Percentiles rank a stretch among this genome's conserved stretches.
These are phyloP conservation scores for Chaetomiaceae sp. DNA, from an alignment of 2,329 filamentous ascomycete genomes.

Conservation along the genomic window DNA sequence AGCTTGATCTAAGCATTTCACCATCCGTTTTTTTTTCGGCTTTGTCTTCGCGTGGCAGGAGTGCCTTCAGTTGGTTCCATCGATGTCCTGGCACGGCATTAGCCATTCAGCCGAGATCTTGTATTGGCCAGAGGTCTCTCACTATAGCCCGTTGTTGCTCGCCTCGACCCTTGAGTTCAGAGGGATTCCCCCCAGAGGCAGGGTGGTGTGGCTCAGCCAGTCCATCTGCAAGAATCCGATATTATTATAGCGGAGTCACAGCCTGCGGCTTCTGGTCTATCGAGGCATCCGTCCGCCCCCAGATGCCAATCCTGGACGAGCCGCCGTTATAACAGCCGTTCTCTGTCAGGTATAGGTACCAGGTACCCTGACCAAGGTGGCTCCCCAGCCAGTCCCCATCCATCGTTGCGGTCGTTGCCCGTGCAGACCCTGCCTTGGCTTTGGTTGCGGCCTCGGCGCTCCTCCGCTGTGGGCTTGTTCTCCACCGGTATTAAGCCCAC, in stretches of 20 bases:
- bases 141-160: conserved; percentile 35
- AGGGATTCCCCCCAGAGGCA: conserved; percentile 14
- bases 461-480: conserved; percentile 41
- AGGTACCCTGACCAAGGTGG: conserved; percentile 27
- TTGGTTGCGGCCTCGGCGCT: conserved; percentile 43
- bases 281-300: conserved; percentile 29
- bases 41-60: conserved; percentile 24
- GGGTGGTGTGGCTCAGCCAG: conserved; percentile 37
- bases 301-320: conserved; percentile 26
- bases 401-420: conserved; percentile 29
- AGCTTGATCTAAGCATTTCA: conserved; percentile 24
- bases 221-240: conserved; percentile 22
- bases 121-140: conserved; percentile 34
- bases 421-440: conserved; percentile 39
- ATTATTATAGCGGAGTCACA: conserved; percentile 22
- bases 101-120: conserved; percentile 46
- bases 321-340: conserved; percentile 37
- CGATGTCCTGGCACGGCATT: conserved; percentile 40
- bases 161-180: conserved; percentile 30
- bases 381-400: background rate
- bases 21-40: conserved; percentile 23
- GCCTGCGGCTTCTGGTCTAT: conserved; percentile 34
- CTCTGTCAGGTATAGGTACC: conserved; percentile 41
- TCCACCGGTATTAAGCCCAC: conserved; percentile 45
- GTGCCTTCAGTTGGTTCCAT: conserved; percentile 35